Conservation (phyloP, 768 basidiomycete genomes). For the Xerocomus spinulosus region DNA sequence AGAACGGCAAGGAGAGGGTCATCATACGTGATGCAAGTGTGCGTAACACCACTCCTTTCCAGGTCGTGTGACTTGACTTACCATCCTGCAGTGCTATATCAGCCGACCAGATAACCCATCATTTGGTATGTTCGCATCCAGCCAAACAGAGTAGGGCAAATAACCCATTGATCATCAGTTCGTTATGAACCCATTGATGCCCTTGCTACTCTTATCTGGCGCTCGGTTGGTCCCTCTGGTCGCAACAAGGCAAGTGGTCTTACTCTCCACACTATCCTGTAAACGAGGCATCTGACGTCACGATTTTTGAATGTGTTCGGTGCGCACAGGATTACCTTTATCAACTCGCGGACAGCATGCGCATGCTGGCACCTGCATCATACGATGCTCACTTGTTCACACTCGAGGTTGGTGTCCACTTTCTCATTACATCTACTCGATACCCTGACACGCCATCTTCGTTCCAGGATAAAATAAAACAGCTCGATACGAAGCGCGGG, state of each 20-base stretch:
- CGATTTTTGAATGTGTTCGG: no score
- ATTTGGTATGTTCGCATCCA: constrained; percentile 53
- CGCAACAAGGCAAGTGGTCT: constrained; percentile 63
- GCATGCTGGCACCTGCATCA: constrained; percentile 67
- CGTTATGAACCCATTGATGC: constrained; percentile 68
- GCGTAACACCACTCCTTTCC: not conserved
- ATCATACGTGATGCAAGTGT: constrained; percentile 46
- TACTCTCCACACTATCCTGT: no score
- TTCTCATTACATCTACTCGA: not conserved
- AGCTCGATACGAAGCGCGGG: not conserved
- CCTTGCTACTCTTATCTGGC: constrained; percentile 64
- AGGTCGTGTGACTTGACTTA: not conserved
- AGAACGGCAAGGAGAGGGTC: constrained; percentile 44
- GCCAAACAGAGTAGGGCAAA: not conserved
- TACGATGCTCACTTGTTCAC: constrained; percentile 69
- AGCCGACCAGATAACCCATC: constrained; percentile 83
- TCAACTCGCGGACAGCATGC: constrained; percentile 63
- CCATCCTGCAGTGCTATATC: constrained; percentile 62
- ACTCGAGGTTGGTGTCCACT: constrained; percentile 52
- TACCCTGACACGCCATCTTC: not conserved
- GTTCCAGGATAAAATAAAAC: not conserved
- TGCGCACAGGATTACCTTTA: constrained; percentile 85
- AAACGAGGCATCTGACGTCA: no score
- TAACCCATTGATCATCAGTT: constrained; percentile 41
- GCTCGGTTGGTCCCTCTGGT: constrained; percentile 77